These are phyloP conservation scores for Eutypa lata DNA, from an alignment of 2,329 filamentous ascomycete genomes.

Conservation along the genomic window DNA sequence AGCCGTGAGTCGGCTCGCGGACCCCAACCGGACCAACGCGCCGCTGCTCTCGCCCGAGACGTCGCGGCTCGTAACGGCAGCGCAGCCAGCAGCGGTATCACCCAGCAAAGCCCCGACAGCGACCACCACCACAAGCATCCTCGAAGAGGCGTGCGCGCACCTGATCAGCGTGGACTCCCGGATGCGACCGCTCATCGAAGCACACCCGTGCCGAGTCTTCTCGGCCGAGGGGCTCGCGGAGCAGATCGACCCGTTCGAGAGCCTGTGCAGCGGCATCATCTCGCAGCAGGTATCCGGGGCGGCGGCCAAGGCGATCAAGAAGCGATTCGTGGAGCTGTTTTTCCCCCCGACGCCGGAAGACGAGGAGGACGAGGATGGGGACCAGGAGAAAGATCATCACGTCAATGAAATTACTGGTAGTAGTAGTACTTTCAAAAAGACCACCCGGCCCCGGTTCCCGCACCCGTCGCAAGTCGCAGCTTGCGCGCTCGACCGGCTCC, in stretches of 20 bases:
- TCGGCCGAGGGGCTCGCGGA: constrained; percentile 79
- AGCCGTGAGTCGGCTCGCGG: constrained; percentile 53
- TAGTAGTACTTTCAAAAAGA: too few relatives aligned
- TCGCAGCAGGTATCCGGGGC: constrained; percentile 95
- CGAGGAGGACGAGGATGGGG: constrained; percentile 14
- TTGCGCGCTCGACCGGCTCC: constrained; percentile 63
- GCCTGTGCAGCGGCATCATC: constrained; percentile 82
- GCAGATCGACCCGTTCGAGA: constrained; percentile 82
- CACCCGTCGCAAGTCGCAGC: constrained; percentile 69
- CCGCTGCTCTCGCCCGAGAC: constrained; percentile 69
- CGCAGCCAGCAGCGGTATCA: constrained; percentile 43
- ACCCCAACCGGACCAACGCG: constrained; percentile 65
- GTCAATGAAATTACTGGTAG: too few relatives aligned
- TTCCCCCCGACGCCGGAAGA: constrained; percentile 8
- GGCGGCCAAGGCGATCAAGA: constrained; percentile 84
- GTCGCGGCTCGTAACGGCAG: constrained; percentile 57
- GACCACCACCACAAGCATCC: constrained; percentile 66
- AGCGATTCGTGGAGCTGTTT: constrained; percentile 78
- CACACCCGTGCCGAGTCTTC: constrained; percentile 76
- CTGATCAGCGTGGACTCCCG: constrained; percentile 70
- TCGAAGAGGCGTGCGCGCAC: constrained; percentile 73
- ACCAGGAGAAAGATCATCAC: constrained; percentile 4
- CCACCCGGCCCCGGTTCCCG: constrained; percentile 55
- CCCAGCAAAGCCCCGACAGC: constrained; percentile 40
- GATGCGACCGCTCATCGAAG: constrained; percentile 68